phyloP scores from a whole-genome alignment of 1,284 basidiomycete genomes.

The Ustilago xerochloae region DNA sequence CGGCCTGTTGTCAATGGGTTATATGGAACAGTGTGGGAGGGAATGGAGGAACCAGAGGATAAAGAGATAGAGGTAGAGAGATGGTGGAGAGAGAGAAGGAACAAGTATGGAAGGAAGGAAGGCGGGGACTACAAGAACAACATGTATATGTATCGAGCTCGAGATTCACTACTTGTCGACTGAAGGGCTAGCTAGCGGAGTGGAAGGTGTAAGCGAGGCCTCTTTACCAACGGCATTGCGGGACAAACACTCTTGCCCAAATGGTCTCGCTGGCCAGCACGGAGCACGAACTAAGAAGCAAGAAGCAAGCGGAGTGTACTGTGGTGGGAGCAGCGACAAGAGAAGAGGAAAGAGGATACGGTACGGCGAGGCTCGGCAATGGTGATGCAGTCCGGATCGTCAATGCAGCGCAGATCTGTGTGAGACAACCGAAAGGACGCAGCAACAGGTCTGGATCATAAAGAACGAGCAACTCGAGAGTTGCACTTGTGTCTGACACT shows the following conservation, averaged over 20 bases:
- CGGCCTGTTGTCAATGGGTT: not conserved
- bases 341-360: not conserved
- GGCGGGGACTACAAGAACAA: not conserved
- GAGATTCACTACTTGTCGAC: not conserved
- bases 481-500: no score
- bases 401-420: slow-evolving; percentile 32
- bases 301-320: no score
- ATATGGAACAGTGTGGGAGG: not conserved
- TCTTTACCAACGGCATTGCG: slow-evolving; percentile 1
- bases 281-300: no score
- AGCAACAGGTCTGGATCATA: not conserved
- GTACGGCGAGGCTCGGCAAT: slow-evolving; percentile 24
- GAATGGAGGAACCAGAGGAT: not conserved
- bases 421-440: not conserved
- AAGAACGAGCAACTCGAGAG: no score
- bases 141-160: slow-evolving; percentile 28
- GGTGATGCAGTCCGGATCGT: slow-evolving; percentile 24
- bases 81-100: slow-evolving; percentile 17
- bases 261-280: not conserved
- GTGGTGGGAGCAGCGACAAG: not conserved
- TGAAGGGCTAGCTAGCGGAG: not conserved
- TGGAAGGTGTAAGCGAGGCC: not conserved
- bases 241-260: slow-evolving; percentile 2
- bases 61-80: slow-evolving; percentile 7
- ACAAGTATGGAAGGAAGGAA: slow-evolving; percentile 22